These are phyloP conservation scores for Torulaspora indica DNA, from an alignment of 805 yeast genomes.

Conservation along the genomic window DNA sequence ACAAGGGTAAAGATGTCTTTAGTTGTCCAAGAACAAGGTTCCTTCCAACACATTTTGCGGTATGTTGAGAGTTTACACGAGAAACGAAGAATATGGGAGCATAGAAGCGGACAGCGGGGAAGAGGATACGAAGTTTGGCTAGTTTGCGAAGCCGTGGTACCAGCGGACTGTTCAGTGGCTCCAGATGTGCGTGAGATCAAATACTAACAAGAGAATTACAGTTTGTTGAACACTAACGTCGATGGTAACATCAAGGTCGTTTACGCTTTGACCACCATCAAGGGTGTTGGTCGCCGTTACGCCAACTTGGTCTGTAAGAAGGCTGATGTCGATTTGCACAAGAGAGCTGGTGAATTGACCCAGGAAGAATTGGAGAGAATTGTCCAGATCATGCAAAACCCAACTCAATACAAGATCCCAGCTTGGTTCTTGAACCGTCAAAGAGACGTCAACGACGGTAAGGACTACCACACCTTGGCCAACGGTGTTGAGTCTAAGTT, in stretches of 20 bases:
- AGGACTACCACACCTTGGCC: conserved; percentile 98
- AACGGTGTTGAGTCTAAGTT: conserved; percentile 98
- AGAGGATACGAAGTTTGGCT: not conserved
- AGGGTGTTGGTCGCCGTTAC: conserved; percentile 99
- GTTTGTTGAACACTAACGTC: conserved; percentile 99
- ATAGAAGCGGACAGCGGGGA: not conserved
- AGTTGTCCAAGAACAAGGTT: conserved; percentile 98
- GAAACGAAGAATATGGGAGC: not conserved
- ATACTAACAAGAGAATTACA: conserved; percentile 42
- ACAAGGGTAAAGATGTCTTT: conserved; percentile 67
- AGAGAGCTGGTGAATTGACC: conserved; percentile 99
- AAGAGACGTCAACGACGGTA: conserved; percentile 97
- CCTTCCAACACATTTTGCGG: conserved; percentile 99
- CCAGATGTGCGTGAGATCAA: not conserved
- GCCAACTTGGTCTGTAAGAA: conserved; percentile 99
- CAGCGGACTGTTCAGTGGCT: not conserved
- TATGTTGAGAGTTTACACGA: conserved; percentile 44
- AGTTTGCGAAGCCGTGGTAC: not conserved
- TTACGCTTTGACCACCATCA: conserved; percentile 99
- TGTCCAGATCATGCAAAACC: conserved; percentile 99
- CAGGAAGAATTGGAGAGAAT: conserved; percentile 99
- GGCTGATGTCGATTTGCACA: conserved; percentile 97
- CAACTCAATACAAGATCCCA: conserved; percentile 98
- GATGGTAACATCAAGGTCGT: conserved; percentile 99
- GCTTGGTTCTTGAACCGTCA: conserved; percentile 99